These are phyloP conservation scores for Ormosia semicastrata DNA, from an alignment of 306 rosid species.

Conservation along the genomic window DNA sequence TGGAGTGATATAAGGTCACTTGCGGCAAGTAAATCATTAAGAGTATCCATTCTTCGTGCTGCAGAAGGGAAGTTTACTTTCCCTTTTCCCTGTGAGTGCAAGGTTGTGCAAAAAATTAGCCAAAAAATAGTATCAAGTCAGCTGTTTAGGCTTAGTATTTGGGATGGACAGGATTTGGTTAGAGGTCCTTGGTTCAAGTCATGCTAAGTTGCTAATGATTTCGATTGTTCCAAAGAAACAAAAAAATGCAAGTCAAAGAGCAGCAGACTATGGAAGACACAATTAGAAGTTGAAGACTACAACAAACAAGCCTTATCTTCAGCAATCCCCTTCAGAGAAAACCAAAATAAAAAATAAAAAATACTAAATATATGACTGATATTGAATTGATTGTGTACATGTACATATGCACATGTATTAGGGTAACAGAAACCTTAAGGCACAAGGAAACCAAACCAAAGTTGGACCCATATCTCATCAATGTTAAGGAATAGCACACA, in stretches of 20 bases:
- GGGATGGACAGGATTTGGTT: background rate
- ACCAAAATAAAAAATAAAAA: background rate
- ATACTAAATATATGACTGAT: no score
- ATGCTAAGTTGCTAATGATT: background rate
- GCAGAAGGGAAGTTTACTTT: slow-evolving; percentile 76
- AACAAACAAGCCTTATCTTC: background rate
- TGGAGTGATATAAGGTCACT: slow-evolving; percentile 96
- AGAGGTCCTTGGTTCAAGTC: slow-evolving; percentile 14
- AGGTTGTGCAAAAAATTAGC: slow-evolving; percentile 22
- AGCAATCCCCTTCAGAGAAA: background rate
- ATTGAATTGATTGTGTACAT: background rate
- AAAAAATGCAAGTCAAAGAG: slow-evolving; percentile 4
- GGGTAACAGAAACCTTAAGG: slow-evolving; percentile 1
- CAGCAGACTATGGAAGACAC: background rate
- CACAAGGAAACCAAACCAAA: background rate
- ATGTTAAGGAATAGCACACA: background rate
- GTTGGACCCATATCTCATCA: background rate
- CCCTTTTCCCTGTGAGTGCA: slow-evolving; percentile 55
- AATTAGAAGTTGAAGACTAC: background rate
- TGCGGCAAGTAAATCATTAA: slow-evolving; percentile 94
- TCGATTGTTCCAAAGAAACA: background rate
- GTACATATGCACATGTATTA: background rate
- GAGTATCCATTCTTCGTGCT: slow-evolving; percentile 97
- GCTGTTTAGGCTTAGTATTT: slow-evolving; percentile 4
- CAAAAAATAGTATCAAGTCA: slow-evolving; percentile 14